Evolutionary conservation across 108 stramenopile species (phyloP), one percentile per base, ranked within the genome.

Genomic region (Chaetoceros muelleri): DNA sequence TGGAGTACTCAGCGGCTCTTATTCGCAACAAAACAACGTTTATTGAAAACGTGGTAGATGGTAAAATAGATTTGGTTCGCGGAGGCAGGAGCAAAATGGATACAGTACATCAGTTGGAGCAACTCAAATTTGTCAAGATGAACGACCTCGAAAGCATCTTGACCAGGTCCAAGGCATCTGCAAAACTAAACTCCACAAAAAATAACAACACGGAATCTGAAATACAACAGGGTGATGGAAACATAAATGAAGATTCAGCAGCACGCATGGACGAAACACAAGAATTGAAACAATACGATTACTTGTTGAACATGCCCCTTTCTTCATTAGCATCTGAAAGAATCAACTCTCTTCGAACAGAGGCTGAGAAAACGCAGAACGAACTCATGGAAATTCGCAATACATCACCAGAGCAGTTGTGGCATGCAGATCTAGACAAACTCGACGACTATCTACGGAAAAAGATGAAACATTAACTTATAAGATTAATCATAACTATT

Each of bases 301-400:
- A 95, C 57, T 60, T 95, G 17, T 63, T 93, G 16, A 89, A 78
- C 58, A 81, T 87, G 72, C 87, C 89, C 0, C 48, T 95, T 48
- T 83, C 76, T 18, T 82, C 79, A 30, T 67, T 93, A 48, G 91
- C 88, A 7, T 46, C 55, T 34, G 91, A 95, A 44, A 82, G 74
- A 44, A 87, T 93, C 8, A 62, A 69, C 23, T 63, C 58, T n/a
- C 58, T 93, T 1, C 74, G 66, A n/a, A 68, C 71, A 22, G 85
- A 92, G 19, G 75, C 84, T 7, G 23, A 55, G 17, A 81, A 75
- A 58, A 75, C 69, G 25, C 77, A 86, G 28, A 30, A 21, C 2
- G 73, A 84, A 16, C 65, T 91, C 30, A 54, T 77, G 40, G 60
- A 53, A 27, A 66, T 93, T 26, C 59, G 53, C 28, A 55, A 54